A percentile compares a stretch with the other conserved stretches of the same genome.
Evolutionary conservation across 495 filamentous ascomycete species (phyloP).

Genomic region (Tuber calosporum): DNA sequence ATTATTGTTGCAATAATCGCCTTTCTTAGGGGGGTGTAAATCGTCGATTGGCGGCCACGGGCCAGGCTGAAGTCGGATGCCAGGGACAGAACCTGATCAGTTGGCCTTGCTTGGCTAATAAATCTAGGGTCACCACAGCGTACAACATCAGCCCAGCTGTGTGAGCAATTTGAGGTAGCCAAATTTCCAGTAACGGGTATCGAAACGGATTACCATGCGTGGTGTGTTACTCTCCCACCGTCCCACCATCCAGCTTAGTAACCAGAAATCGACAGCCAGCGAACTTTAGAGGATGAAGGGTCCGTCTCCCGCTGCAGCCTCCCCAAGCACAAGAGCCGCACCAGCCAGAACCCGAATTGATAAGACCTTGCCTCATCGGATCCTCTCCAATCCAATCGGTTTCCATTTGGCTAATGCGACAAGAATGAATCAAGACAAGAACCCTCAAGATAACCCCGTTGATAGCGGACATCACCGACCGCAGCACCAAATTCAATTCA

Average conservation of each 20-base stretch:
- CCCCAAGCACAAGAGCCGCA: not conserved
- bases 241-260: not conserved
- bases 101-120: not conserved
- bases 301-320: not conserved
- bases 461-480: conserved; percentile 12
- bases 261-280: not conserved
- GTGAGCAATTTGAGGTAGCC: not conserved
- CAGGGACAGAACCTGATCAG: not conserved
- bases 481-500: conserved; percentile 21
- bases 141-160: not conserved
- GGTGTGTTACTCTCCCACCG: not conserved
- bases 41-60: not conserved
- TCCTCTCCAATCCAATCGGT: not conserved
- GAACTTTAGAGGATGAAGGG: not conserved
- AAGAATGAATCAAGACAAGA: conserved; percentile 29
- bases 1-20: not conserved
- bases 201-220: not conserved
- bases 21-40: not conserved
- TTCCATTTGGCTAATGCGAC: conserved; percentile 2
- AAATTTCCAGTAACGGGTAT: not conserved
- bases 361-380: conserved; percentile 10
- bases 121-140: not conserved
- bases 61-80: not conserved
- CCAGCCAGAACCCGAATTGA: conserved; percentile 6
- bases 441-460: conserved; percentile 21